A percentile compares a stretch with the other conserved stretches of the same genome.
These are phyloP conservation scores for Cladophialophora bantiana DNA, from an alignment of 2,329 filamentous ascomycete species.

Conservation along the genomic window DNA sequence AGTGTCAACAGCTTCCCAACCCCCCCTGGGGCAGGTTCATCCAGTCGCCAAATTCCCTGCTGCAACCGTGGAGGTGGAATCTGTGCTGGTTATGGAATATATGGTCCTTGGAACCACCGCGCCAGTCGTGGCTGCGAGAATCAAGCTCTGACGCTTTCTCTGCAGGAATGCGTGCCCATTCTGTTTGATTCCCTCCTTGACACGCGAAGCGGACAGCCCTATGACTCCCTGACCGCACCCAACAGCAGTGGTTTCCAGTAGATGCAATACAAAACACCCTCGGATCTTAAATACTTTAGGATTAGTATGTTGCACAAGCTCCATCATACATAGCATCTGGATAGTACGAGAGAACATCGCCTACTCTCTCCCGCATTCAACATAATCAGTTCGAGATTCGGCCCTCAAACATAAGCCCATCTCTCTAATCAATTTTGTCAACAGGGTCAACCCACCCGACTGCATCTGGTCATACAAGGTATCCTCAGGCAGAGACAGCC, in stretches of 20 bases:
- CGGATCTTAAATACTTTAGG: background rate
- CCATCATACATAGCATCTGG: constrained; percentile 4
- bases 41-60: background rate
- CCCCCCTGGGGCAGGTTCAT: background rate
- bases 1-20: background rate
- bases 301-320: background rate
- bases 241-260: background rate
- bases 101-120: background rate
- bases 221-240: constrained; percentile 7
- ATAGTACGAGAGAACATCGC: background rate
- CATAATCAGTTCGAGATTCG: background rate
- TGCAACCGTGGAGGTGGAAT: background rate
- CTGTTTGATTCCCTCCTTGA: background rate
- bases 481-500: constrained; percentile 9
- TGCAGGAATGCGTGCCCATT: background rate
- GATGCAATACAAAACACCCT: constrained; percentile 3
- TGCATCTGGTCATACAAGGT: constrained; percentile 10
- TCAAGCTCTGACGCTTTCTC: background rate
- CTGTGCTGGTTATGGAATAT: constrained; percentile 16
- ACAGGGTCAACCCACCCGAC: background rate
- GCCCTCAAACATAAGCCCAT: background rate
- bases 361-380: constrained; percentile 10
- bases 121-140: background rate
- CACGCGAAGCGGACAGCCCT: background rate
- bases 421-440: background rate